Base-by-base conservation (phyloP, 345 rosid genomes). In the Salix brachista region DNA sequence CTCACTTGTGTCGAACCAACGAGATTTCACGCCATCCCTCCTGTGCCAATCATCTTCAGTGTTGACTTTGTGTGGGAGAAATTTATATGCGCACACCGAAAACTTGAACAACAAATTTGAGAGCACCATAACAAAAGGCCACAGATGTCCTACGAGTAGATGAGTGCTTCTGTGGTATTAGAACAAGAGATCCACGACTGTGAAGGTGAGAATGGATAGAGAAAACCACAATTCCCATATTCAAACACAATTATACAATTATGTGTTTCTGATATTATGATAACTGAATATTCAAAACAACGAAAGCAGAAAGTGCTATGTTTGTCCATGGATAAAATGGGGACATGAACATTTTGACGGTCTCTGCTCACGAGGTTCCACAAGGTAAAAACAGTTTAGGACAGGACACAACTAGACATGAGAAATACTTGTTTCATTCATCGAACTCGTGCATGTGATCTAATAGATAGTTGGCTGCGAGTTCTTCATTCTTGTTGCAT, bases 401-500 rank as follows among this genome's bases (percentile, higher is more conserved):
- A 18, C 25, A n/a, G 8, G 21, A 19, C 41, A 23, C 70, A 46
- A 56, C 26, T 3, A 64, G 42, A 64, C 9, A 64, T 3, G 11
- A 11, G 48, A 50, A 42, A 62, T 25, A 42, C 54, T 34, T 25
- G 65, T 28, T 56, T 72, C 69, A 71, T 34, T 78, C 97, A 74
- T 92, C 94, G 39, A 90, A 88, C 75, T 94, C 98, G 41, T 91
- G 91, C 86, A 89, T 89, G 83, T 92, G 97, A 78, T 94, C 98
- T 78, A 92, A 77, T 78, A 92, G 94, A 79, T 91, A 90, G 84
- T 94, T 94, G 37, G 97, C 97, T n/a, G 98, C 98, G 72, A 92
- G 84, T 78, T 91, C 98, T 82, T 92, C 98, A 34, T 94, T 85
- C 90, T 91, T 91, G 93, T 94, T 90, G 86, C 97, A 94, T 13